These are phyloP conservation scores for Auricularia auricula-judae DNA, from an alignment of 768 basidiomycete species.

Conservation along the genomic window DNA sequence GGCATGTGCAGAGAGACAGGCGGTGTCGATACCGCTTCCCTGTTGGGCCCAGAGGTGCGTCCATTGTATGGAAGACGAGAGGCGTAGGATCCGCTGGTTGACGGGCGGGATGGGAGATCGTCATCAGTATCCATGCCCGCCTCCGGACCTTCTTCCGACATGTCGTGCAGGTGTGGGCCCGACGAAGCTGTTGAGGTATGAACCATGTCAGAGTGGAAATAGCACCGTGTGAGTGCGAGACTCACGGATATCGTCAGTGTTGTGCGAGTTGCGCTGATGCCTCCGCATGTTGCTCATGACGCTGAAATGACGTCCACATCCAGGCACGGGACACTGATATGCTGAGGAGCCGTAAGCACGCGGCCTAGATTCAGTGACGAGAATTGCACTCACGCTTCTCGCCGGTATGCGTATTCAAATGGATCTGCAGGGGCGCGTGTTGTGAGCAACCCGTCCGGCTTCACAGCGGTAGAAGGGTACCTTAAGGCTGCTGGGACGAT, in stretches of 20 bases:
- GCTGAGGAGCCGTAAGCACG: conserved; percentile 31
- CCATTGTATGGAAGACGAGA: not conserved
- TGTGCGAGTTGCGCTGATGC: conserved; percentile 44
- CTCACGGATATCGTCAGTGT: not conserved
- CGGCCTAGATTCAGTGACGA: not conserved
- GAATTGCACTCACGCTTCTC: conserved; percentile 56
- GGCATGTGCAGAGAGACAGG: not conserved
- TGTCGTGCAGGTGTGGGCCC: not conserved
- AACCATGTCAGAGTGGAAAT: not conserved
- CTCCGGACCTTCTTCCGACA: not conserved
- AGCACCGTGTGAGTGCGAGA: not conserved
- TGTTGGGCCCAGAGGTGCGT: not conserved
- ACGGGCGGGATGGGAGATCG: not conserved
- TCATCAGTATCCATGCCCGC: not conserved
- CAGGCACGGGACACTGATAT: conserved; percentile 61
- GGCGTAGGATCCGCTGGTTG: not conserved
- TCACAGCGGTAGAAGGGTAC: conserved; percentile 22
- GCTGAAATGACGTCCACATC: conserved; percentile 73
- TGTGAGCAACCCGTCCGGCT: not conserved
- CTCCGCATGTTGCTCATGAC: conserved; percentile 85
- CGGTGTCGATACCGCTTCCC: not conserved
- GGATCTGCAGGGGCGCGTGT: conserved; percentile 40
- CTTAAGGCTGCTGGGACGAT: conserved; percentile 73
- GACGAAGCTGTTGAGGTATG: not conserved
- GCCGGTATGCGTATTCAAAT: conserved; percentile 75